A percentile compares a stretch with the other conserved stretches of the same genome.
Evolutionary conservation across 257 asterid genomes (phyloP).

Genomic region (Ilex asprella): DNA sequence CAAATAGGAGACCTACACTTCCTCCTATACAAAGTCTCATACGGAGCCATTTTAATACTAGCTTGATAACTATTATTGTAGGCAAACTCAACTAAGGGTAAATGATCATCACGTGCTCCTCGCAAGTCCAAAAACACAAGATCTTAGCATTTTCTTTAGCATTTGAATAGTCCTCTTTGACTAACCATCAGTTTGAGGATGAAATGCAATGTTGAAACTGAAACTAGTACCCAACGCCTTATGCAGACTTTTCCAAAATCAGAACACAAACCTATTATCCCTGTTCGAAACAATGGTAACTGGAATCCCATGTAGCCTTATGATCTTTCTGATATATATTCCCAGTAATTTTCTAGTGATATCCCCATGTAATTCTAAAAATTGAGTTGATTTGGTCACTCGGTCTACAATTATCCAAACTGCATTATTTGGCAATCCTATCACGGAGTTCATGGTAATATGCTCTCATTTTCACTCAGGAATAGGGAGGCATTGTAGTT

Average conservation of each 20-base stretch:
- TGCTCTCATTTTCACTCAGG: no score
- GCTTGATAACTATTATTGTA: no score
- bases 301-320: neutral
- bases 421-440: neutral
- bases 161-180: neutral
- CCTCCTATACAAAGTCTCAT: no score
- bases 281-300: neutral
- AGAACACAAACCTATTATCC: neutral
- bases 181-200: neutral
- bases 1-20: no score
- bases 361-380: neutral
- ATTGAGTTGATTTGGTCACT: neutral
- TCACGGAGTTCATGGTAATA: neutral
- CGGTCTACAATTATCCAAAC: neutral
- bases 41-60: no score
- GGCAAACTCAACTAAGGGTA: no score
- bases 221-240: neutral
- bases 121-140: neutral
- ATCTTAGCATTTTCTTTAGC: neutral
- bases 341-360: neutral
- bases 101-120: neutral
- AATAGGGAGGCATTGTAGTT: no score
- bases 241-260: neutral
- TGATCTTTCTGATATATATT: neutral
- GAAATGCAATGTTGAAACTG: neutral